Percentiles rank a stretch among this genome's conserved stretches.
Evolutionary conservation across 78 protist genomes (phyloP).

Genomic region (Dictyostelium purpureum): DNA sequence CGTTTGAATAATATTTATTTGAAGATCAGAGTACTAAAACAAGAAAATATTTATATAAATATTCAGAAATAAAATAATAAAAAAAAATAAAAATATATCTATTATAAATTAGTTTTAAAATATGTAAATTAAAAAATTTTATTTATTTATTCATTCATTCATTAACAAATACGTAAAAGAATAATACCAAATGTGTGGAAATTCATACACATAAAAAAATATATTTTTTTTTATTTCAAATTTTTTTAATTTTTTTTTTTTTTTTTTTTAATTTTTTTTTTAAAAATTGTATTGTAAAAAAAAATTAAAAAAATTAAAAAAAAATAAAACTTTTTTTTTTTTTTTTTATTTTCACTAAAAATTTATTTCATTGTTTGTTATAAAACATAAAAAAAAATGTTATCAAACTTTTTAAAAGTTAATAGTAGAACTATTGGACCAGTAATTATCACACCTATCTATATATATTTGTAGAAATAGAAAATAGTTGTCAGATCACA

Average conservation of each 20-base stretch:
- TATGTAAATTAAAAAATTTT: no score
- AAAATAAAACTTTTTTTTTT: background rate
- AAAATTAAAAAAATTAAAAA: no score
- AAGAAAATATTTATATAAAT: no score
- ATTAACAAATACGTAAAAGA: background rate
- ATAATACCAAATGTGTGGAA: background rate
- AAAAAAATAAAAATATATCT: no score
- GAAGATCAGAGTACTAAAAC: no score
- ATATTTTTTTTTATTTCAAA: background rate
- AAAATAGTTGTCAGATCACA: no score
- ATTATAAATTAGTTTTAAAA: no score
- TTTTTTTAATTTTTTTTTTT: background rate
- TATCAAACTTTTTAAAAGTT: background rate
- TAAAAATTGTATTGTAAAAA: no score
- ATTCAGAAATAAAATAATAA: no score
- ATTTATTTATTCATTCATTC: no score
- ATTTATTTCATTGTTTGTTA: background rate
- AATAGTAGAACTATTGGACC: slow-evolving; percentile 1
- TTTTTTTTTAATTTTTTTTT: background rate
- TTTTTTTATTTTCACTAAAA: background rate
- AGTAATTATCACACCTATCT: background rate
- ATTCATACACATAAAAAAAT: background rate
- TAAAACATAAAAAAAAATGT: background rate
- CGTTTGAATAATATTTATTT: no score
- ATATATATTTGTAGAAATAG: no score